Conservation (phyloP, 2,329 filamentous ascomycete genomes). For the Zymoseptoria crescenta region DNA sequence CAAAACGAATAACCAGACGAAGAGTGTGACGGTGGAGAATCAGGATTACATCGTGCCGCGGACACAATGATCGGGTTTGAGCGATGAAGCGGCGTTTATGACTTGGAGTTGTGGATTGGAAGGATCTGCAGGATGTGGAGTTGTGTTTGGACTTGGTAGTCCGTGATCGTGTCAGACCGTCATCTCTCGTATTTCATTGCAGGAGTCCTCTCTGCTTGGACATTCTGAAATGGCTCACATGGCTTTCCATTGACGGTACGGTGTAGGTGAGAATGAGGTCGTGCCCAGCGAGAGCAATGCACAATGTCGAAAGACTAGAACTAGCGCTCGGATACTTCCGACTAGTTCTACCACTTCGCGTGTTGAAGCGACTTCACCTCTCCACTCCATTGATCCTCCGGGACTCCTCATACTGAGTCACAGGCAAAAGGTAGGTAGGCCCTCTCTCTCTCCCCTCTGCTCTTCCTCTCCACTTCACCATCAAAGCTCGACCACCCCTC, state of each 20-base stretch:
- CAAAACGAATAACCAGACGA: slow-evolving; percentile 83
- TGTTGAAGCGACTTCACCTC: background rate
- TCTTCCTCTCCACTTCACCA: background rate
- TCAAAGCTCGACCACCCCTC: background rate
- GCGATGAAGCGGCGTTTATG: background rate
- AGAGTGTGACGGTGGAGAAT: slow-evolving; percentile 47
- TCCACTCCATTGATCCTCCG: background rate
- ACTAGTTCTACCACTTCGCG: background rate
- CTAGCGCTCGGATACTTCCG: background rate
- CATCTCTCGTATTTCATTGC: background rate
- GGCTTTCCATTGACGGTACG: background rate
- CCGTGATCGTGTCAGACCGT: background rate
- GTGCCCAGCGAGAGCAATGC: too few relatives aligned
- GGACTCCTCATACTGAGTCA: background rate
- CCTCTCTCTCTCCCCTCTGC: background rate
- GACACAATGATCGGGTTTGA: slow-evolving; percentile 2
- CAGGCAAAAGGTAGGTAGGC: background rate
- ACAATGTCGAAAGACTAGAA: too few relatives aligned
- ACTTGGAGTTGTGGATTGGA: background rate
- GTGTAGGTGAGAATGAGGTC: too few relatives aligned
- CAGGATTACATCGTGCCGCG: slow-evolving; percentile 36
- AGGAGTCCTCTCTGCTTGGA: background rate
- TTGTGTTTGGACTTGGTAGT: background rate
- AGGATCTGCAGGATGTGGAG: background rate
- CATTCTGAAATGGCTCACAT: background rate